Conservation (phyloP, 2,329 filamentous ascomycete genomes). For the Atkinsonella texensis region DNA sequence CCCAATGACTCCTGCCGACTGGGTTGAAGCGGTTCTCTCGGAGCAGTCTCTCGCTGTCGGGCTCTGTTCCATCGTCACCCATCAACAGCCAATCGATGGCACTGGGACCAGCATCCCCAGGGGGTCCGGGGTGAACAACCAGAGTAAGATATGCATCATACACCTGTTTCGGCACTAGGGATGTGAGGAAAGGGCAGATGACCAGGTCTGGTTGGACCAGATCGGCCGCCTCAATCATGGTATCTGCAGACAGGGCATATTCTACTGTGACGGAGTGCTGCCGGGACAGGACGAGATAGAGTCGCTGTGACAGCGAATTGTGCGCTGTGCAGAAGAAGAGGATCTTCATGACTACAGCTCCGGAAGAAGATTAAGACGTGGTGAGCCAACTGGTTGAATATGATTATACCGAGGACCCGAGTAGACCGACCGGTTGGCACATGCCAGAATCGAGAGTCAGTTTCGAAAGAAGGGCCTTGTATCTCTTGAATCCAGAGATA, state of each 20-base stretch:
- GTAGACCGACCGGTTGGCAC: neutral
- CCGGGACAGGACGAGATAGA: conserved; percentile 23
- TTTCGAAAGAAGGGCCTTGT: neutral
- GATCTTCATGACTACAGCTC: conserved; percentile 21
- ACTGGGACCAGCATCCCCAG: conserved; percentile 29
- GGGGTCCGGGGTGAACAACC: conserved; percentile 29
- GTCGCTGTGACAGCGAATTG: conserved; percentile 29
- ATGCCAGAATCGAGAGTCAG: neutral
- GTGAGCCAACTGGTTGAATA: neutral
- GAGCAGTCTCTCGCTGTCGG: conserved; percentile 18
- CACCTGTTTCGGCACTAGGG: conserved; percentile 23
- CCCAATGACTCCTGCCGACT: conserved; percentile 26
- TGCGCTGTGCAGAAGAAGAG: conserved; percentile 33
- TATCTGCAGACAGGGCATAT: conserved; percentile 21
- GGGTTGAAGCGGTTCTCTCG: conserved; percentile 13
- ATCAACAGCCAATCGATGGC: conserved; percentile 30
- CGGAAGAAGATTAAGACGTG: neutral
- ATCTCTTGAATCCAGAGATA: neutral
- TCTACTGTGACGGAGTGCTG: conserved; percentile 27
- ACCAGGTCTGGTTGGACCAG: conserved; percentile 26
- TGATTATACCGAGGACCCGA: neutral
- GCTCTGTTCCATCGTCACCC: conserved; percentile 26
- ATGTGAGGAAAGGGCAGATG: conserved; percentile 30
- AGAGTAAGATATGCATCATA: conserved; percentile 26
- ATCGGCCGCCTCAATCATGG: conserved; percentile 26